phyloP scores from a whole-genome alignment of 345 rosid genomes.

The Murraya koenigii region DNA sequence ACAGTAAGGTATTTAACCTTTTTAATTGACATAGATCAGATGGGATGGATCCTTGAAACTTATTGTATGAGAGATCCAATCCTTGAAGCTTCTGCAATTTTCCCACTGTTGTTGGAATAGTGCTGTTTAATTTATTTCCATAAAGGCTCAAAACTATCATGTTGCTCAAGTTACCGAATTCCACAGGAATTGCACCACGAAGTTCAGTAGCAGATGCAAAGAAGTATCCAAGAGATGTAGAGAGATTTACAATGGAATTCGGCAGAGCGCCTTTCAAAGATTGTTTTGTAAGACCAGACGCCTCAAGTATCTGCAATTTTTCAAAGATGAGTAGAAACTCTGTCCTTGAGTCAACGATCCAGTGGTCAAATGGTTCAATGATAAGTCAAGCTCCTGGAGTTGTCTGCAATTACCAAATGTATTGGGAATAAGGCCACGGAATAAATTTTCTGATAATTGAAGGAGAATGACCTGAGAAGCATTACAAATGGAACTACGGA shows the following conservation, averaged over 20 bases:
- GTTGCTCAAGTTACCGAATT: constrained; percentile 5
- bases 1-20: neutral
- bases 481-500: constrained; percentile 16
- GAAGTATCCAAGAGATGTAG: constrained; percentile 2
- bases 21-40: neutral
- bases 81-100: neutral
- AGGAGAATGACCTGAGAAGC: constrained; percentile 6
- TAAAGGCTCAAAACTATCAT: neutral
- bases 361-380: neutral
- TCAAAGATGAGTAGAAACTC: constrained; percentile 9
- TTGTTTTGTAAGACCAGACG: neutral
- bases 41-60: neutral
- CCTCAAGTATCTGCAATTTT: constrained; percentile 7
- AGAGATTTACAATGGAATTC: constrained; percentile 10
- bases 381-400: neutral
- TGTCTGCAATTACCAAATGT: neutral
- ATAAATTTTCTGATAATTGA: constrained; percentile 4
- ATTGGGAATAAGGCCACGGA: constrained; percentile 18
- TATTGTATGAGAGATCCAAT: neutral
- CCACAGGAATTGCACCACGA: constrained; percentile 7
- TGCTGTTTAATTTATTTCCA: neutral
- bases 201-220: neutral
- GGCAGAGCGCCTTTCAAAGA: neutral
- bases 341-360: neutral
- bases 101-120: constrained; percentile 17